These are phyloP conservation scores for Xylariaceae sp. DNA, from an alignment of 2,329 filamentous ascomycete species.

Conservation along the genomic window DNA sequence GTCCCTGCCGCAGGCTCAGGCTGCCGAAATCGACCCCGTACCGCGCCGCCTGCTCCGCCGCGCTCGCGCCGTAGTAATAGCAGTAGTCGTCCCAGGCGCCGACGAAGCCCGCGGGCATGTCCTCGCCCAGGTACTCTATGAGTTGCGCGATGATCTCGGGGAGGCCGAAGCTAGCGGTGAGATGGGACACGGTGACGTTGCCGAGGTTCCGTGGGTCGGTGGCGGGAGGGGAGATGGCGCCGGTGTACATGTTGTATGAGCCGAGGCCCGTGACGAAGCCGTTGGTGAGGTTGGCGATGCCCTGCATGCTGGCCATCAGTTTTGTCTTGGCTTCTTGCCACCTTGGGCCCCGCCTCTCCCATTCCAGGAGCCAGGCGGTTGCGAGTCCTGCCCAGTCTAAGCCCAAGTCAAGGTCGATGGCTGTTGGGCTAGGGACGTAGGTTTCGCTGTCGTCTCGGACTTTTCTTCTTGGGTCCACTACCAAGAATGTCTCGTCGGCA, in stretches of 20 bases:
- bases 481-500: constrained; percentile 46
- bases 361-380: constrained; percentile 54
- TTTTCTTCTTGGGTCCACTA: constrained; percentile 55
- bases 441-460: constrained; percentile 45
- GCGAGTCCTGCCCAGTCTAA: constrained; percentile 58
- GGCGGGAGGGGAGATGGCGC: constrained; percentile 47
- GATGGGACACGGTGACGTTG: constrained; percentile 47
- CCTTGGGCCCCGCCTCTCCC: constrained; percentile 50
- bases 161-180: constrained; percentile 55
- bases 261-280: constrained; percentile 56
- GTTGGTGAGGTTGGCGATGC: constrained; percentile 51
- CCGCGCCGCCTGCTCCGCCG: constrained; percentile 45
- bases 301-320: constrained; percentile 42
- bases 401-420: constrained; percentile 48
- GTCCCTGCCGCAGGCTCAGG: constrained; percentile 48
- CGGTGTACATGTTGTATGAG: constrained; percentile 45
- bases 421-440: constrained; percentile 39
- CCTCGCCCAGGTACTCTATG: constrained; percentile 37
- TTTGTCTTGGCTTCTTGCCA: constrained; percentile 50
- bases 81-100: constrained; percentile 57
- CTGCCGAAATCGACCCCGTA: constrained; percentile 48
- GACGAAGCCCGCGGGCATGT: constrained; percentile 42
- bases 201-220: constrained; percentile 49
- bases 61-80: constrained; percentile 49
- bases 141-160: constrained; percentile 54